Percentiles rank a stretch among this genome's conserved stretches.
phyloP scores from a whole-genome alignment of 2,329 filamentous ascomycete species.

The Blumeria graminis region DNA sequence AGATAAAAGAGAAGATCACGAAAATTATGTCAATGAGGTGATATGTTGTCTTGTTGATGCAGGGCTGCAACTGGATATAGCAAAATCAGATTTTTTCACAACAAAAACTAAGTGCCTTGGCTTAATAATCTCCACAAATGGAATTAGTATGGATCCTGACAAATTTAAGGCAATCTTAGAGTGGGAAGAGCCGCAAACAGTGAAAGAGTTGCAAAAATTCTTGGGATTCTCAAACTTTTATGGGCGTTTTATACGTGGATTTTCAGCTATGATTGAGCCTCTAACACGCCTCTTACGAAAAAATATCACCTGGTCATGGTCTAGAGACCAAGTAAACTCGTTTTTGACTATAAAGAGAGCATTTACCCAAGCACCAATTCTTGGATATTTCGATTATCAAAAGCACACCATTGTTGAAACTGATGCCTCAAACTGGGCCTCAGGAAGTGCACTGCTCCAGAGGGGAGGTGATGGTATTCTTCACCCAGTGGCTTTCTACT shows the following conservation, averaged over 20 bases:
- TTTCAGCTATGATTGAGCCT: background rate
- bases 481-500: background rate
- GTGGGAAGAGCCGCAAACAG: background rate
- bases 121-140: background rate
- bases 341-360: background rate
- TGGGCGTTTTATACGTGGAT: background rate
- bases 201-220: background rate
- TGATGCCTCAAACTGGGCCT: background rate
- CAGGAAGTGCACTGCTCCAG: background rate
- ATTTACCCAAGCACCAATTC: background rate
- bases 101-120: conserved; percentile 1
- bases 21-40: conserved; percentile 1
- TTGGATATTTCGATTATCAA: background rate
- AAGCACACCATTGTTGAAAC: background rate
- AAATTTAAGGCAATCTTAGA: background rate
- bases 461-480: background rate
- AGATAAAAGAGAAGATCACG: background rate
- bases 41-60: background rate
- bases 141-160: background rate
- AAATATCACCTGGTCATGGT: background rate
- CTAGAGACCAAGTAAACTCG: background rate
- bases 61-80: conserved; percentile 1
- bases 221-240: background rate
- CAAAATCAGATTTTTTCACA: conserved; percentile 1
- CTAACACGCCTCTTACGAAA: background rate